Base-by-base conservation (phyloP, 2,329 filamentous ascomycete species). In the Epichloe sp. region DNA sequence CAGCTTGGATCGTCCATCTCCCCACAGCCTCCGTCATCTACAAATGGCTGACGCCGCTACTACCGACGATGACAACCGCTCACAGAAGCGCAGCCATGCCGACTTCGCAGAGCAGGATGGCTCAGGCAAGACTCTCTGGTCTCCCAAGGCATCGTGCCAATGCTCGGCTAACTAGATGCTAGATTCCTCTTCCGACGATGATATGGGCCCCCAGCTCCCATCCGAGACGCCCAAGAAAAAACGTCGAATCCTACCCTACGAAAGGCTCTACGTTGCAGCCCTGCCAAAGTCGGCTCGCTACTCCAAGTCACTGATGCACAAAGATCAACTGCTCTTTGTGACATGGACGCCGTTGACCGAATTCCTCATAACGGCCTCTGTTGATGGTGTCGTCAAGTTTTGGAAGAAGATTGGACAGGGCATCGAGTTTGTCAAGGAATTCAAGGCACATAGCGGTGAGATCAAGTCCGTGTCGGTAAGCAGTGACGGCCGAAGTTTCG, bases 361-460 rank as follows among this genome's bases (percentile, higher is more conserved):
- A 59, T 98, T 98, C 64, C 75, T 98, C 38, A 93, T 98, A 55
- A 98, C 93, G 1, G 88, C 86, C 54, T 97, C 93, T 0, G 72
- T 87, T 43, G 93, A 98, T 64, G 94, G 94, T n/a, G 85, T 91
- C 0, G 91, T 97, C 59, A 98, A 98, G 68, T 98, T 98, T 67
- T 98, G 93, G 93, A 98, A 98, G 72, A 98, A 98, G 71, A 79
- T 86, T 56, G 83, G 81, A 2, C 83, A 87, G 36, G 88, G 88
- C 1, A 86, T 98, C 53, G 94, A 98, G 70, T 98, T 98, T 63
- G 91, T 97, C 49, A 98, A 98, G 70, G 90, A 98, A 70, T 98
- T 95, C 71, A 85, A 83, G 63, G 90, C 93, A 7, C 94, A 98
- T 68, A 76, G 79, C 52, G 87, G 88, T 48, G 88, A 94, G 63